Base-by-base conservation (phyloP, 2,329 filamentous ascomycete species). In the Aspergillus terreus region DNA sequence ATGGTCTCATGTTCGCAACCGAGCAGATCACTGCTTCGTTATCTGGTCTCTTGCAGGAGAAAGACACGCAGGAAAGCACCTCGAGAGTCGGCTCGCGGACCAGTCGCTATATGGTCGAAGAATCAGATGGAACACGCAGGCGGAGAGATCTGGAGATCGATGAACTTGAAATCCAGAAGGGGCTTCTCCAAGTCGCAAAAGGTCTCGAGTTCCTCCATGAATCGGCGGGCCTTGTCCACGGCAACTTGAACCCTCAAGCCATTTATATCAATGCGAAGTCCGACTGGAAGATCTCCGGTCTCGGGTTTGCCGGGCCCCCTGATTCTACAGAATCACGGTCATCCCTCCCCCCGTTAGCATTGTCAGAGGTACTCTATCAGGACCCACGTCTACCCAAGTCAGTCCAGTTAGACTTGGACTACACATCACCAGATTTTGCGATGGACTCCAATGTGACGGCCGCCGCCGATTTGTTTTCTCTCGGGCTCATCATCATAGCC, bases 271-370 rank as follows among this genome's bases (percentile, higher is more conserved):
- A 99, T 73, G 84, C 89, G 38, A 99, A 99, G 82, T 95, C 90
- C 44, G 94, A 99, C 71, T 99, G 94, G 94, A 99, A 99, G 70
- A 89, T 99, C 55, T 92, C 91, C 61, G 94, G 92, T n/a, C 80
- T 99, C 36, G 84, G 88, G 0, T 99, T 96, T 70, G 90, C 88
- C 67, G 88, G 88, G 43, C 88, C 91, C 12, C 83, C 89, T 45
- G 88, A 91, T 60, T 82, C 83, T 61, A 88, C 88, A 17, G 85
- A 83, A 25, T 85, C 87, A 59, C 79, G 86, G 43, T 88, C 89
- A 3, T 87, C 89, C 4, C 83, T 95, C 45, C 81, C 86, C 40
- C 87, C 90, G 9, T 86, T 97, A 60, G 89, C 84, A 57, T 80
- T 97, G 17, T 86, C 88, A 25, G 91, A 96, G 70, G 85, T 86